Conservation (phyloP, 345 rosid genomes). For the Dimocarpus longan region DNA sequence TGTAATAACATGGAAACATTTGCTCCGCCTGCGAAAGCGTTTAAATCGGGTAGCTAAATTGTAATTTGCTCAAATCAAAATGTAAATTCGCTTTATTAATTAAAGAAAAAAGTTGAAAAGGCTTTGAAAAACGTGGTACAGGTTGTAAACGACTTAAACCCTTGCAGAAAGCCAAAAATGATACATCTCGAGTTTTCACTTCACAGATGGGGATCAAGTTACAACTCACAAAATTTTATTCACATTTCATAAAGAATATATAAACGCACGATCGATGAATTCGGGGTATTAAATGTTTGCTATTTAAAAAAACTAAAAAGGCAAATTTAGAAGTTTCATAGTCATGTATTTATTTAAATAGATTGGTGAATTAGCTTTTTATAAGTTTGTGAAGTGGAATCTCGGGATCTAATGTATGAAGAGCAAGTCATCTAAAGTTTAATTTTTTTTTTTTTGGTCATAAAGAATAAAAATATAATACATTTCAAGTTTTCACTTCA, state of each 20-base stretch:
- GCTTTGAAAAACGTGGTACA: not conserved
- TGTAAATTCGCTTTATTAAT: not conserved
- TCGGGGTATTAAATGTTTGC: too few relatives aligned
- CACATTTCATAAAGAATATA: not conserved
- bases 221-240: not conserved
- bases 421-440: not conserved
- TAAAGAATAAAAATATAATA: not conserved
- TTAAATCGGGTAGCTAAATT: too few relatives aligned
- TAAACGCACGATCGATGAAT: too few relatives aligned
- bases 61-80: too few relatives aligned
- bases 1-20: too few relatives aligned
- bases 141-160: not conserved
- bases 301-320: too few relatives aligned
- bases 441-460: too few relatives aligned
- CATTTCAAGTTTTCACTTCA: constrained; percentile 26
- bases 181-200: constrained; percentile 21
- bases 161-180: not conserved
- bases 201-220: not conserved
- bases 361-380: too few relatives aligned
- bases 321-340: too few relatives aligned
- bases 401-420: not conserved
- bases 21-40: too few relatives aligned
- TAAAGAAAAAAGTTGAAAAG: not conserved
- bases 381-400: not conserved
- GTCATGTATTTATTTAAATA: too few relatives aligned